Base-by-base conservation (phyloP, 140 eudicot species). In the Flaveria floridana region DNA sequence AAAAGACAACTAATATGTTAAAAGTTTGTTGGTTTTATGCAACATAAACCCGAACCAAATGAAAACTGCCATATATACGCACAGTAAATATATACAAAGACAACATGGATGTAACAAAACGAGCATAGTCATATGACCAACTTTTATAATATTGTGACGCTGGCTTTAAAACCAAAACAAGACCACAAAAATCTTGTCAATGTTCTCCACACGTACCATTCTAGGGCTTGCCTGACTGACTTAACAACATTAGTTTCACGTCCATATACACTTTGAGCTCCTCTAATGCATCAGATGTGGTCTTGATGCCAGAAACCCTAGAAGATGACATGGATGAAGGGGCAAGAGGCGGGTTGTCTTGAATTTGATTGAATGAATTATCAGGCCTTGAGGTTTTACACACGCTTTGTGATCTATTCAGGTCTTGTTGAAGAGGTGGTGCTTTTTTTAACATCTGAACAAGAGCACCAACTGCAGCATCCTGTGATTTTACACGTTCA, bases 401-500 rank as follows among this genome's bases (percentile, higher is more conserved):
- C 12, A 63, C 41, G 12, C 70, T 78, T 14, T 56, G 77, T 12
- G 93, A 83, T 16, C 37, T 73, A 58, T 76, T 39, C 25, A 76
- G 39, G 44, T 87, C 90, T 69, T 85, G 92, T 26, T 77, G 82
- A 34, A 92, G 95, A 68, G 96, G 96, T 11, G 95, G 87, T 18
- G 98, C 96, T 85, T 85, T 89, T 83, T 83, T 87, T 72, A 93
- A 87, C 96, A 93, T 84, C 47, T 64, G 84, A 69, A 89, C 84
- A 65, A 92, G 87, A 19, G 93, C 96, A 23, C 96, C 95, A 56
- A 89, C 96, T 28, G 92, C 95, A 61, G 91, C 89, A 63, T 87
- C 97, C 75, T 89, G 89, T 30, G 97, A 88, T 76, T 81, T 88
- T 26, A 76, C 74, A 9, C 76, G 81, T 58, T 82, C 95, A 51